Evolutionary conservation across 768 basidiomycete genomes (phyloP).

Genomic region (Mycena galopus): DNA sequence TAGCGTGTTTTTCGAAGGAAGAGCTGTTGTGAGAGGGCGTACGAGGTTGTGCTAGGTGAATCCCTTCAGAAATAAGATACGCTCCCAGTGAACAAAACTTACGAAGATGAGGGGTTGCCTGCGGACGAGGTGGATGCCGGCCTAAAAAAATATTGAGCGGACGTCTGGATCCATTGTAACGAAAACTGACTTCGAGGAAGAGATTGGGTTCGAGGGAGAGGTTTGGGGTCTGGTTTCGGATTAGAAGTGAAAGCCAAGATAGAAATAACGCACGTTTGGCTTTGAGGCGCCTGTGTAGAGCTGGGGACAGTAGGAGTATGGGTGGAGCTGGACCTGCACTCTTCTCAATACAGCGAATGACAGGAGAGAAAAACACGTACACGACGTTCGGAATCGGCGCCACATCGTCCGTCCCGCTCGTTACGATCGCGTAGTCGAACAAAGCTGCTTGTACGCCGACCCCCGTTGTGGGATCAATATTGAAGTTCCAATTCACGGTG

Average conservation of each 20-base stretch:
- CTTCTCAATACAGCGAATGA: background rate
- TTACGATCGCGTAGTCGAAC: slow-evolving; percentile 35
- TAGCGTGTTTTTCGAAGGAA: background rate
- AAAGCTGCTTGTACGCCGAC: slow-evolving; percentile 26
- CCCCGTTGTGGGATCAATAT: slow-evolving; percentile 19
- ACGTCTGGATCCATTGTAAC: too few relatives aligned
- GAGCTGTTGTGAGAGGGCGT: background rate
- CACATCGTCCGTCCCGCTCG: slow-evolving; percentile 24
- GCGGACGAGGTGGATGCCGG: background rate
- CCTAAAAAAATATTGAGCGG: background rate
- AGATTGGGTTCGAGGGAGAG: background rate
- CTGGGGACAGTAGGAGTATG: background rate
- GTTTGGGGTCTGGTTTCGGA: background rate
- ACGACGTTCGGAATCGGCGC: background rate
- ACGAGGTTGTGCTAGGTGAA: background rate
- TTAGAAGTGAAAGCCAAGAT: background rate
- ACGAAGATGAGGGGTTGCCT: slow-evolving; percentile 1
- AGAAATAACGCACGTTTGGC: slow-evolving; percentile 2
- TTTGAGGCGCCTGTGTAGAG: background rate
- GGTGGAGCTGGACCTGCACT: background rate
- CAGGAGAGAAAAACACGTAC: background rate
- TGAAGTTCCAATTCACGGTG: slow-evolving; percentile 30
- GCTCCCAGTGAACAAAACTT: background rate
- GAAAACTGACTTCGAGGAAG: background rate
- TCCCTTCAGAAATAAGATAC: background rate